Evolutionary conservation across 2,329 filamentous ascomycete species (phyloP).

Genomic region (Beauveria sp.): DNA sequence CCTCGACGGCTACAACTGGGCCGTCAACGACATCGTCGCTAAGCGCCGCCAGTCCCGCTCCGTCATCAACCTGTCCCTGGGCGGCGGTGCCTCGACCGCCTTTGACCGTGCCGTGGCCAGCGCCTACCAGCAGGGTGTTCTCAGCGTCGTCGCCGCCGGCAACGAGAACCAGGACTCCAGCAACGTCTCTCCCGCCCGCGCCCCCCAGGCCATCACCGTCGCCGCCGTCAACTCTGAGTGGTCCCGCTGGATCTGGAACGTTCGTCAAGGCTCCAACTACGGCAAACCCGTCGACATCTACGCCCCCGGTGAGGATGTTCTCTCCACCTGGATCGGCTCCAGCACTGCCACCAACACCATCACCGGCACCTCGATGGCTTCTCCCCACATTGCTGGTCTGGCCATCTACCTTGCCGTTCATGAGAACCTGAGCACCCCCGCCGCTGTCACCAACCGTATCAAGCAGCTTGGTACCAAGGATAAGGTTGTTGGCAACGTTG

Average conservation of each 20-base stretch:
- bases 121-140: constrained; percentile 39
- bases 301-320: constrained; percentile 34
- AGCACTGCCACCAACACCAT: constrained; percentile 28
- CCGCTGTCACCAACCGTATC: constrained; percentile 3
- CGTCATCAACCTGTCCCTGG: constrained; percentile 50
- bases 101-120: constrained; percentile 43
- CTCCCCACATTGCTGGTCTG: constrained; percentile 34
- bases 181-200: constrained; percentile 38
- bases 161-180: constrained; percentile 36
- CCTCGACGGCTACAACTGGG: constrained; percentile 24
- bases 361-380: constrained; percentile 46
- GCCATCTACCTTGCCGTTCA: constrained; percentile 19
- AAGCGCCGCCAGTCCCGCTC: constrained; percentile 17
- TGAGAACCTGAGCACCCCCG: constrained; percentile 1
- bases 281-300: constrained; percentile 37
- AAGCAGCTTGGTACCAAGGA: background rate
- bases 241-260: constrained; percentile 26
- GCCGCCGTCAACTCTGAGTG: constrained; percentile 37
- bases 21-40: constrained; percentile 14
- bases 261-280: constrained; percentile 35
- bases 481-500: background rate
- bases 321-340: constrained; percentile 35
- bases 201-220: constrained; percentile 43
- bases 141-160: constrained; percentile 48
- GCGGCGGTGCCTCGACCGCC: constrained; percentile 35